Conservation (phyloP, 352 stramenopile genomes). For the Phytophthora vignae region DNA sequence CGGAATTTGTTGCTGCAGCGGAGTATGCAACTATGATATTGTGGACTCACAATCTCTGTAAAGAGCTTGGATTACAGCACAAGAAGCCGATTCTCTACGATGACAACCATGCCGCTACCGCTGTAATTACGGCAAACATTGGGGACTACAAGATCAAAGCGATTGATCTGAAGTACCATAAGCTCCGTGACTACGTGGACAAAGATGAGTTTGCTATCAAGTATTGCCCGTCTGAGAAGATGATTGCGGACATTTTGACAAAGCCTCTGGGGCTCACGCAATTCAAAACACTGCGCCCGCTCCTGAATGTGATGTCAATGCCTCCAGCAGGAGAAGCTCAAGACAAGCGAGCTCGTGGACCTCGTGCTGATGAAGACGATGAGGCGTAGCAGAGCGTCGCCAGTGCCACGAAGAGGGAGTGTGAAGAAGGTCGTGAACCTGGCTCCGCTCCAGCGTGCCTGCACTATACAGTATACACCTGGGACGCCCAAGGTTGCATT, state of each 20-base stretch:
- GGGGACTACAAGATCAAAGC: neutral
- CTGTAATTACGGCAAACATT: neutral
- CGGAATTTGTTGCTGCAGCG: neutral
- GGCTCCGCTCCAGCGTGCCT: too few species aligned
- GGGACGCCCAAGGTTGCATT: too few species aligned
- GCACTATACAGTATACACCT: too few species aligned
- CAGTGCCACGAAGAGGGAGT: too few species aligned
- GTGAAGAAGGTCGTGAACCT: neutral
- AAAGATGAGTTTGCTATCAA: constrained; percentile 6
- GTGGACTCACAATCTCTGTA: neutral
- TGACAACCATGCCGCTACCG: neutral
- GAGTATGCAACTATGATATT: neutral
- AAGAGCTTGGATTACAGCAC: neutral
- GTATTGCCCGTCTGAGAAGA: constrained; percentile 6
- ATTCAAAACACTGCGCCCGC: too few species aligned
- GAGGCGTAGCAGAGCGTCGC: too few species aligned
- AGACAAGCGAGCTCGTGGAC: too few species aligned
- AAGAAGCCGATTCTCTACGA: neutral
- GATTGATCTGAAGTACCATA: constrained; percentile 7
- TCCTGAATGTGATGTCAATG: too few species aligned
- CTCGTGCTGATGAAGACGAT: too few species aligned
- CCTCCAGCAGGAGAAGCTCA: too few species aligned
- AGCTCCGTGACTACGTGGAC: neutral
- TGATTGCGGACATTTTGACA: neutral
- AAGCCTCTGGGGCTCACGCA: neutral